Percentiles rank a stretch among this genome's conserved stretches.
Conservation (phyloP, 2,329 filamentous ascomycete genomes). For the Zalaria obscura region DNA sequence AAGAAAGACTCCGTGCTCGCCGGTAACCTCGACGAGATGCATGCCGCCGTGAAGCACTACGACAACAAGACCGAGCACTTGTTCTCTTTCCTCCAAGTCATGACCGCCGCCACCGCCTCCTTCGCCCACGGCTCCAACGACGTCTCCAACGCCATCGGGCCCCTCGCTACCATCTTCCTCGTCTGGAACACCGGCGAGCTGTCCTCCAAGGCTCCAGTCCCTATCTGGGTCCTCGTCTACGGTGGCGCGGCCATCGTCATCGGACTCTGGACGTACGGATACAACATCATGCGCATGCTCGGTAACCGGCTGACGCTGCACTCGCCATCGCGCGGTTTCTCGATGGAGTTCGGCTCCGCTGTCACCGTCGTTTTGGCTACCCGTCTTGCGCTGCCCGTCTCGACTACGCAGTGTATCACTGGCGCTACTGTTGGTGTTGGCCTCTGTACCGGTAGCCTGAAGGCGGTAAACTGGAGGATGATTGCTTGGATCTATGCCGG, state of each 20-base stretch:
- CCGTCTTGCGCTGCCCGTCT: constrained; percentile 46
- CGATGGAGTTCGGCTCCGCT: constrained; percentile 46
- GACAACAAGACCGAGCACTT: constrained; percentile 49
- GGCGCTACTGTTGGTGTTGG: constrained; percentile 49
- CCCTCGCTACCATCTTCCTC: constrained; percentile 48
- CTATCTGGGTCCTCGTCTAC: constrained; percentile 64
- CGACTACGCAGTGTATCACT: constrained; percentile 51
- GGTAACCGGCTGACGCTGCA: constrained; percentile 47
- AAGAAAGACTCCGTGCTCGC: constrained; percentile 11
- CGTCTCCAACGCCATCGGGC: constrained; percentile 48
- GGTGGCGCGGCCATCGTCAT: constrained; percentile 40
- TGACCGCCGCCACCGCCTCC: constrained; percentile 57
- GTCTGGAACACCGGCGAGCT: constrained; percentile 38
- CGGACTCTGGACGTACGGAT: constrained; percentile 48
- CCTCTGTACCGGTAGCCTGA: constrained; percentile 44
- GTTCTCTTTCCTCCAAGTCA: constrained; percentile 52
- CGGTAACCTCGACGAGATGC: constrained; percentile 8
- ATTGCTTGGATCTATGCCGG: constrained; percentile 44
- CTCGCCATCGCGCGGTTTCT: constrained; percentile 45
- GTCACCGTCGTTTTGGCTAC: constrained; percentile 51
- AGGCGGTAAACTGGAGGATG: constrained; percentile 49
- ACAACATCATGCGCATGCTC: constrained; percentile 41
- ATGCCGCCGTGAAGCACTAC: constrained; percentile 30
- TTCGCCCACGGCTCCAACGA: constrained; percentile 60
- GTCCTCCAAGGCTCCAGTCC: constrained; percentile 50